Percentiles rank a stretch among this genome's conserved stretches.
These are phyloP conservation scores for Pterula multifida DNA, from an alignment of 1,284 basidiomycete species.

Conservation along the genomic window DNA sequence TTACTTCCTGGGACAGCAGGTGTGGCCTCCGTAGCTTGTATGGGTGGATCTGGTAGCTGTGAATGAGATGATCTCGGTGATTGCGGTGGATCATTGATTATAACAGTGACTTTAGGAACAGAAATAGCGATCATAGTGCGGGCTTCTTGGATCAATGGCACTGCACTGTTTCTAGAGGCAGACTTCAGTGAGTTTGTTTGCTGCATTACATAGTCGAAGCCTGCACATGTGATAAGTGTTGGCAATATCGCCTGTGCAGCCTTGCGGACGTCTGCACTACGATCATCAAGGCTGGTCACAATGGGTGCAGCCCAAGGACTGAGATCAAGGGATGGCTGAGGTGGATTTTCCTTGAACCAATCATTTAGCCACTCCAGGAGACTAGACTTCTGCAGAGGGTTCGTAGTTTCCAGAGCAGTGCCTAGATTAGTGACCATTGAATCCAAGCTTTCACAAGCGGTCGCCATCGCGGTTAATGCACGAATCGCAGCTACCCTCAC, in stretches of 20 bases:
- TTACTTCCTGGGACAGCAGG: conserved; percentile 31
- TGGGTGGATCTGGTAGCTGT: conserved; percentile 18
- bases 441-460: conserved; percentile 78
- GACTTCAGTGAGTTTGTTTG: conserved; percentile 84
- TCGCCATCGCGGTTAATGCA: conserved; percentile 76
- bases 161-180: conserved; percentile 77
- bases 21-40: conserved; percentile 20
- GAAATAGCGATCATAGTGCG: conserved; percentile 25
- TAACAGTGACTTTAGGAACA: conserved; percentile 15
- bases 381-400: conserved; percentile 81
- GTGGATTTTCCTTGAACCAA: conserved; percentile 61
- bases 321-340: conserved; percentile 57
- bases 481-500: conserved; percentile 72
- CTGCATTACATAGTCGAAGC: conserved; percentile 81
- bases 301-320: conserved; percentile 57
- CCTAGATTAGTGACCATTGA: conserved; percentile 71
- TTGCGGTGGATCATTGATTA: conserved; percentile 11
- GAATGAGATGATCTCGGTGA: conserved; percentile 15
- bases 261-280: conserved; percentile 87
- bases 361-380: conserved; percentile 80
- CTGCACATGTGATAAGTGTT: conserved; percentile 62
- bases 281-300: conserved; percentile 85
- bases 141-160: conserved; percentile 80
- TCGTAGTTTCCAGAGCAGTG: conserved; percentile 74
- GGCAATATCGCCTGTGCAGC: conserved; percentile 79